Evolutionary conservation across 2,329 filamentous ascomycete genomes (phyloP).

Genomic region (Colletotrichum filicis): DNA sequence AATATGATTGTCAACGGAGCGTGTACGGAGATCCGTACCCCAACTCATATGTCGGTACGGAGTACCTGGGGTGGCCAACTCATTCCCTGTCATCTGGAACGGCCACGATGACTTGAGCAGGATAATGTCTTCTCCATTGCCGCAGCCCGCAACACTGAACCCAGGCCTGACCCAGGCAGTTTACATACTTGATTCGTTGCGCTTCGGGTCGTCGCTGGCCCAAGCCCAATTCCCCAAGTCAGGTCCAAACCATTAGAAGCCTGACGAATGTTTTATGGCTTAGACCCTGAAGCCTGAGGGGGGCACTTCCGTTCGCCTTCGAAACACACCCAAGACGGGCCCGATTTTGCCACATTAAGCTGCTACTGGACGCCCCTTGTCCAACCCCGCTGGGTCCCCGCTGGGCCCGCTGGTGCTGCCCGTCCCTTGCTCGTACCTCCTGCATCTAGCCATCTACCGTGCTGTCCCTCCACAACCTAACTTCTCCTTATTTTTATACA

Average conservation of each 20-base stretch:
- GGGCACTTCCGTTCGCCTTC: conserved; percentile 32
- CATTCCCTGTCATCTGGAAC: not conserved
- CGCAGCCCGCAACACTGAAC: conserved; percentile 4
- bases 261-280: conserved; percentile 36
- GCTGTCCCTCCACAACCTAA: conserved; percentile 8
- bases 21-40: no score
- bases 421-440: not conserved
- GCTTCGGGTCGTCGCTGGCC: conserved; percentile 1
- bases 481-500: conserved; percentile 12
- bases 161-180: conserved; percentile 1
- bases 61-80: no score
- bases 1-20: not conserved
- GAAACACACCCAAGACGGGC: conserved; percentile 38
- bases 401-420: conserved; percentile 2
- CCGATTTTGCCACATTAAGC: conserved; percentile 37
- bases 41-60: no score
- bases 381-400: conserved; percentile 1
- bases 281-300: conserved; percentile 30
- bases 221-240: conserved; percentile 19
- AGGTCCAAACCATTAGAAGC: conserved; percentile 24
- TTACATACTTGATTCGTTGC: not conserved
- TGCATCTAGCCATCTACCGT: conserved; percentile 14
- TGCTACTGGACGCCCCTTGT: conserved; percentile 10
- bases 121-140: not conserved
- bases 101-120: not conserved